Base-by-base conservation (phyloP, 768 basidiomycete genomes). In the Tricholomella constricta region DNA sequence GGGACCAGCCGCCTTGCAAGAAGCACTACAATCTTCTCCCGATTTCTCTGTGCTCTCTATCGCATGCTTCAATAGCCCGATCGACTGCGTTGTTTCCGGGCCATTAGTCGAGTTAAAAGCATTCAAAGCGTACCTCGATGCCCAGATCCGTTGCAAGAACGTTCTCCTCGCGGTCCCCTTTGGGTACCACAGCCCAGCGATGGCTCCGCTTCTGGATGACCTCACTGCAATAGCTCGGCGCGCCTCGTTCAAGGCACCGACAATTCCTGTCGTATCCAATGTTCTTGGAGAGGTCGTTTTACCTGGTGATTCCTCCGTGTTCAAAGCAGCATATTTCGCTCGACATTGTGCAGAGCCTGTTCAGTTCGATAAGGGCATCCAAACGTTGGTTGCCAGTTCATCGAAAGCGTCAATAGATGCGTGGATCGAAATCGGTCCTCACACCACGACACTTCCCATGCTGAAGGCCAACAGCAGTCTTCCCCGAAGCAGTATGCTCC, bases 381-480 rank as follows among this genome's bases (percentile, higher is more conserved):
- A 64, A n/a, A 67, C 75, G 0, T 71, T 83, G 9, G 26, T 73
- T 1, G 56, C 69, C 5, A 54, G 52, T 12, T 20, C 65, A 11
- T 65, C 63, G 14, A 52, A 71, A 23, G 44, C 60, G 36, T 52
- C 62, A 12, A 63, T 75, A 6, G 73, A 73, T 36, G 75, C 73
- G 0, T 89, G 83, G 82, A 71, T 90, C 7, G 88, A 90, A 65
- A 75, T 89, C 37, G 83, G 88, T 2, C 85, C 88, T 10, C 84
- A 88, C 55, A 69, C 80, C 0, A 75, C 76, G 3, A 76, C 77
- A 12, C 69, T 88, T 3, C 78, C 85, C 0, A 79, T 87, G 78
- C 61, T 90, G 8, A 77, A 74, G 62, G 69, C 73, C 9, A 73
- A 72, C 49, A 59, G 69, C 14, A 56, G 63, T 0, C 45, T 78